Evolutionary conservation across 805 yeast species (phyloP).

Genomic region (Clavispora santaluciae): DNA sequence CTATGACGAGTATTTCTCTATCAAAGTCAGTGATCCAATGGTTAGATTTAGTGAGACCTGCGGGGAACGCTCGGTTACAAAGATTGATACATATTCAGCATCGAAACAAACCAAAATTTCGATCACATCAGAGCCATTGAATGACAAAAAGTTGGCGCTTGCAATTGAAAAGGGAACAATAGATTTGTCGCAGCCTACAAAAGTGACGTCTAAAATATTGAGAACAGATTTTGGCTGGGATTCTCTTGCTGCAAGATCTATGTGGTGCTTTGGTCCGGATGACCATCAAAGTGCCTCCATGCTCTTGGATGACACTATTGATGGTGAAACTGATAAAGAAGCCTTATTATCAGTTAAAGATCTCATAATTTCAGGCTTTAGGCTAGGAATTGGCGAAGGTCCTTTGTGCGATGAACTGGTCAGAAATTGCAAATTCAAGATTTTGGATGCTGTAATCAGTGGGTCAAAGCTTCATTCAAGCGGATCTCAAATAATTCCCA

Average conservation of each 20-base stretch:
- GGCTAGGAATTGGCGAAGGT: slow-evolving; percentile 80
- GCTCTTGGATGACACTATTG: slow-evolving; percentile 66
- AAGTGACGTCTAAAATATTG: slow-evolving; percentile 49
- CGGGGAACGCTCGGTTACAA: slow-evolving; percentile 57
- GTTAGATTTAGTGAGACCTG: slow-evolving; percentile 78
- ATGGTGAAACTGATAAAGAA: slow-evolving; percentile 60
- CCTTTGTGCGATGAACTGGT: slow-evolving; percentile 89
- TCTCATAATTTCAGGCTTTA: slow-evolving; percentile 69
- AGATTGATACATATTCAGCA: slow-evolving; percentile 54
- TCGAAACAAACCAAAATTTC: slow-evolving; percentile 56
- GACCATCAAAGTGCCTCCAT: slow-evolving; percentile 45
- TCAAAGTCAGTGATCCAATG: slow-evolving; percentile 82
- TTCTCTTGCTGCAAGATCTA: slow-evolving; percentile 70
- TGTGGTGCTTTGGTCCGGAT: slow-evolving; percentile 73
- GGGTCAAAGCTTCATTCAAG: slow-evolving; percentile 45
- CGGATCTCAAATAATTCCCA: slow-evolving; percentile 73
- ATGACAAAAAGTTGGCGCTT: slow-evolving; percentile 39
- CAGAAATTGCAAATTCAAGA: slow-evolving; percentile 61
- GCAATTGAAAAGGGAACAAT: slow-evolving; percentile 54
- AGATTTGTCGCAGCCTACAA: slow-evolving; percentile 29
- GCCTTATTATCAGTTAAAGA: slow-evolving; percentile 43
- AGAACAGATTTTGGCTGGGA: slow-evolving; percentile 72
- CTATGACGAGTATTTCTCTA: slow-evolving; percentile 56
- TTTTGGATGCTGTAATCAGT: slow-evolving; percentile 57
- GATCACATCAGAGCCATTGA: slow-evolving; percentile 72